Conservation (phyloP, 345 rosid genomes). For the Noccaea caerulescens region DNA sequence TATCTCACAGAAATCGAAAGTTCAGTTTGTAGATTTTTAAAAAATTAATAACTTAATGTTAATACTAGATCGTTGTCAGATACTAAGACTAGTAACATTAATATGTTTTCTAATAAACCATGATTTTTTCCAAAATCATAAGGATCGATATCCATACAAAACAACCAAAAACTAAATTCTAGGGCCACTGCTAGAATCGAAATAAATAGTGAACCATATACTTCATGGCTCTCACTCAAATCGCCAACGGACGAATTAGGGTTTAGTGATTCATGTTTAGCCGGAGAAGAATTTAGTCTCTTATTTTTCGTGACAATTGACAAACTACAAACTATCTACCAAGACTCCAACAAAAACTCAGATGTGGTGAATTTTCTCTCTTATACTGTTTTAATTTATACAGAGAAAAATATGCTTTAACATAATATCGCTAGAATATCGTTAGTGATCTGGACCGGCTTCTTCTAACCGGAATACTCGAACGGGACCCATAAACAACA, state of each 20-base stretch:
- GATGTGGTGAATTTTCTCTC: not conserved
- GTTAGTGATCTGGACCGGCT: conserved; percentile 30
- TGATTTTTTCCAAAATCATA: not conserved
- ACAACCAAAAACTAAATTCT: not conserved
- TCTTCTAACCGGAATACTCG: conserved; percentile 32
- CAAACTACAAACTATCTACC: not conserved
- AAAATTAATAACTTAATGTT: no score
- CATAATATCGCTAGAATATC: no score
- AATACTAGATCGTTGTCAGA: no score
- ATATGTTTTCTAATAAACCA: not conserved
- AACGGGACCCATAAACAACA: not conserved
- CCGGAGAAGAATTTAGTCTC: not conserved
- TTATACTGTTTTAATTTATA: no score
- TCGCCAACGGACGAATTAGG: not conserved
- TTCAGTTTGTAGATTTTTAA: no score
- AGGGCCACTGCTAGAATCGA: conserved; percentile 11
- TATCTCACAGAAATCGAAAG: no score
- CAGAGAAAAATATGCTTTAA: no score
- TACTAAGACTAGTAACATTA: no score
- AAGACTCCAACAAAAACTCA: not conserved
- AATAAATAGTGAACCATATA: not conserved
- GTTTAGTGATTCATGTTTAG: not conserved
- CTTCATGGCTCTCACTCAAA: conserved; percentile 7
- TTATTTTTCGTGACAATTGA: conserved; percentile 16
- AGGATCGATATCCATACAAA: not conserved